Conservation (phyloP, 306 rosid genomes). For the Quillaja saponaria region DNA sequence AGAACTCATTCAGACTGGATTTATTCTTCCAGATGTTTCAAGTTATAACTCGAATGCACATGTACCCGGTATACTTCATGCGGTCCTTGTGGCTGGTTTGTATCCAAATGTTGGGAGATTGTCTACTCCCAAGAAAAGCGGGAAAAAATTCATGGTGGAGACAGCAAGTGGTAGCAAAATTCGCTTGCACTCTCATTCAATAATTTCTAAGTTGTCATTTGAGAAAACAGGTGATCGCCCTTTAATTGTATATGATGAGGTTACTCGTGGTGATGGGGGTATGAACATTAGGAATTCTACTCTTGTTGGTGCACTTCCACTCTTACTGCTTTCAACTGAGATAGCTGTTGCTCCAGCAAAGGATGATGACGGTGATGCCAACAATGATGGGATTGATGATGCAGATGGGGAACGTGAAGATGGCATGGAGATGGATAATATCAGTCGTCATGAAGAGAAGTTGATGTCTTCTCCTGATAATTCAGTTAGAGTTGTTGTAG, state of each 20-base stretch:
- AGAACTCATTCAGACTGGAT: conserved; percentile 70
- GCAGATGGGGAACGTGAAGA: conserved; percentile 58
- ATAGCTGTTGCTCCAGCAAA: conserved; percentile 74
- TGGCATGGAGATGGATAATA: conserved; percentile 49
- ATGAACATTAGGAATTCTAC: conserved; percentile 62
- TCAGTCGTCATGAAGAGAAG: conserved; percentile 46
- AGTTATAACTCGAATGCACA: conserved; percentile 62
- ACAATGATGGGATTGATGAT: conserved; percentile 21
- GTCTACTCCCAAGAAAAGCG: conserved; percentile 29
- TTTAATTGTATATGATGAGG: conserved; percentile 66
- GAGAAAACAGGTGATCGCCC: conserved; percentile 28
- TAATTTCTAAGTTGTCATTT: conserved; percentile 36
- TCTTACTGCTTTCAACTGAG: conserved; percentile 73
- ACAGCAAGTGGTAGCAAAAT: conserved; percentile 62
- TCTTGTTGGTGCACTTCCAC: conserved; percentile 73
- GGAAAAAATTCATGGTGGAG: conserved; percentile 44
- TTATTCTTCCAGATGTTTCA: conserved; percentile 52
- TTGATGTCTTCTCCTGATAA: conserved; percentile 79
- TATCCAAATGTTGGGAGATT: conserved; percentile 91
- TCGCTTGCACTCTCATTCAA: conserved; percentile 61
- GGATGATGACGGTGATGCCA: conserved; percentile 11
- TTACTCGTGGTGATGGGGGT: conserved; percentile 75
- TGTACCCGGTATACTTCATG: conserved; percentile 73
- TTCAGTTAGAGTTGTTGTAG: conserved; percentile 62
- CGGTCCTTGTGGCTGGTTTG: conserved; percentile 78